These are phyloP conservation scores for Annulohypoxylon stygium DNA, from an alignment of 495 filamentous ascomycete species.

Conservation along the genomic window DNA sequence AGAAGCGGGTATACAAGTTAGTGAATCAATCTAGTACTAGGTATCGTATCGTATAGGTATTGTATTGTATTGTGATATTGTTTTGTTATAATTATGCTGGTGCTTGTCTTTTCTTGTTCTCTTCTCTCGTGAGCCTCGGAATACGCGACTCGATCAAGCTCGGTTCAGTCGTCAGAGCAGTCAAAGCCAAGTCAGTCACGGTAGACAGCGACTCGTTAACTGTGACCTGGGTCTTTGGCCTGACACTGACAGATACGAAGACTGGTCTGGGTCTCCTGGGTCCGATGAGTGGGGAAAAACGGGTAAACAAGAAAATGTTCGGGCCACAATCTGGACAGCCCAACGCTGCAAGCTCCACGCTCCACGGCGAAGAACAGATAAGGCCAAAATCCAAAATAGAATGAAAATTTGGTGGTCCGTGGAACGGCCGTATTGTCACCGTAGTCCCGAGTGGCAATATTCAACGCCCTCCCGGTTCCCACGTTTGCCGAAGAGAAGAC, in stretches of 20 bases:
- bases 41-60: neutral
- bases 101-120: slow-evolving; percentile 15
- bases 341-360: slow-evolving; percentile 36
- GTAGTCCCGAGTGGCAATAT: slow-evolving; percentile 34
- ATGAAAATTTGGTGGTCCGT: neutral
- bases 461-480: slow-evolving; percentile 32
- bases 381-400: slow-evolving; percentile 34
- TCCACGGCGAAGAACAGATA: slow-evolving; percentile 44
- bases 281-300: slow-evolving; percentile 37
- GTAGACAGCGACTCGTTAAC: slow-evolving; percentile 22
- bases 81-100: neutral
- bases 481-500: slow-evolving; percentile 12
- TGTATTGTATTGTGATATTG: too few species aligned
- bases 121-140: neutral
- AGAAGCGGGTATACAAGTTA: slow-evolving; percentile 26
- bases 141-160: slow-evolving; percentile 21
- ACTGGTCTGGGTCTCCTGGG: slow-evolving; percentile 23
- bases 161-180: slow-evolving; percentile 9
- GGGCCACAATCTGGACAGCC: slow-evolving; percentile 49
- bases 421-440: slow-evolving; percentile 40
- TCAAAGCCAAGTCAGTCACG: slow-evolving; percentile 4
- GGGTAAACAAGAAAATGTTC: slow-evolving; percentile 48
- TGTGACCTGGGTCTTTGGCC: neutral
- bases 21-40: slow-evolving; percentile 15
- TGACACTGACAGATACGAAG: slow-evolving; percentile 18